phyloP scores from a whole-genome alignment of 2,329 filamentous ascomycete species.

The Paraconiothyrium sp. region DNA sequence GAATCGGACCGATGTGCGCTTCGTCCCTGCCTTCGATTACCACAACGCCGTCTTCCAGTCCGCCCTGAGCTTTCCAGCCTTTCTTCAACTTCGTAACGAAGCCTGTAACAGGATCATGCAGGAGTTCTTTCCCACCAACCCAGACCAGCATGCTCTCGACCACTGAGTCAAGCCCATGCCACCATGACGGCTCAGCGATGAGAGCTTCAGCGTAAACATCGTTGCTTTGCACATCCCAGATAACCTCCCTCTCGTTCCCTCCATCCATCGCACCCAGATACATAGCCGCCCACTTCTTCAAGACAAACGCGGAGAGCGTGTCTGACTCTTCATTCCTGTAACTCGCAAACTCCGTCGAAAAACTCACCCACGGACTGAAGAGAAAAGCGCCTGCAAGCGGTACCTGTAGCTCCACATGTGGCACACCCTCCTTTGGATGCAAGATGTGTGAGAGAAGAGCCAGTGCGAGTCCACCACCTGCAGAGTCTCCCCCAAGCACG shows the following conservation, averaged over 20 bases:
- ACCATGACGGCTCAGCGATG: conserved; percentile 1
- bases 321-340: conserved; percentile 7
- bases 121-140: conserved; percentile 15
- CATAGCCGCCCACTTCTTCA: conserved; percentile 9
- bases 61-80: conserved; percentile 27
- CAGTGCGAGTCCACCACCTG: conserved; percentile 18
- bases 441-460: conserved; percentile 15
- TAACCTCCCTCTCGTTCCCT: neutral
- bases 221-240: neutral
- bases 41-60: conserved; percentile 23
- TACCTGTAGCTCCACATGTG: neutral
- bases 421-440: conserved; percentile 14
- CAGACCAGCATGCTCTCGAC: conserved; percentile 5
- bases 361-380: conserved; percentile 14
- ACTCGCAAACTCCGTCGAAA: neutral
- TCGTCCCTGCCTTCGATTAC: conserved; percentile 37
- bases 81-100: conserved; percentile 50
- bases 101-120: conserved; percentile 5
- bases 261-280: conserved; percentile 1
- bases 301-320: neutral
- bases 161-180: conserved; percentile 4
- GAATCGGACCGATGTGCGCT: conserved; percentile 46
- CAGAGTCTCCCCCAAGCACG: conserved; percentile 22
- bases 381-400: conserved; percentile 11
- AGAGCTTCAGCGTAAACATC: conserved; percentile 8